Evolutionary conservation across 1,284 basidiomycete species (phyloP).

Genomic region (Porodaedalea pini): DNA sequence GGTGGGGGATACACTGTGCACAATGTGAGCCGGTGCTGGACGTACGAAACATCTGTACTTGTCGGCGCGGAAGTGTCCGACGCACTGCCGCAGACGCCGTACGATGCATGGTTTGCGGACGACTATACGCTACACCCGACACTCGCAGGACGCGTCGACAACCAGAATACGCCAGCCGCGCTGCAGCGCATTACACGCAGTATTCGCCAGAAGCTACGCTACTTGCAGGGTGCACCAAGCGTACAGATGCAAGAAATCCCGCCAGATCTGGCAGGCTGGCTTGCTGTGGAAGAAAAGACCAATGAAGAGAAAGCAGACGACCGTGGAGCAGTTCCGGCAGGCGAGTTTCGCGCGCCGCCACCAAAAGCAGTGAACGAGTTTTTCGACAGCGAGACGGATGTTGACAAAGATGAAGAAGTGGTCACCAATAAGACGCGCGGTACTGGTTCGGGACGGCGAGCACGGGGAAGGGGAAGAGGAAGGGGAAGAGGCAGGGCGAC

Average conservation of each 20-base stretch:
- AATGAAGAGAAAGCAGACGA: constrained; percentile 73
- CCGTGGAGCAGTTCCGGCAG: constrained; percentile 50
- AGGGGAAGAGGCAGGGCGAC: constrained; percentile 33
- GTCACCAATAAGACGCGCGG: constrained; percentile 4
- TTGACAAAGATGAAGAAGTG: constrained; percentile 39
- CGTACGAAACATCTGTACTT: constrained; percentile 95
- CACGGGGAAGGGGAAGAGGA: constrained; percentile 16
- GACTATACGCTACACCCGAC: constrained; percentile 93
- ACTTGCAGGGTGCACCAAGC: constrained; percentile 92
- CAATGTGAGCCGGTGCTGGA: constrained; percentile 98
- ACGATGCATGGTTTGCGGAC: constrained; percentile 92
- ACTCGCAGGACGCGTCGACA: constrained; percentile 87
- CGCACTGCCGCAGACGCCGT: constrained; percentile 84
- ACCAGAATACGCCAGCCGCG: constrained; percentile 81
- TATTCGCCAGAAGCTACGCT: constrained; percentile 88
- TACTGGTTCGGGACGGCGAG: constrained; percentile 8
- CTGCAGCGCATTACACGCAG: constrained; percentile 84
- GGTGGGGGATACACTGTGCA: constrained; percentile 96
- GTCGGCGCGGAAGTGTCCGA: constrained; percentile 83
- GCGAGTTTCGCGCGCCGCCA: constrained; percentile 53
- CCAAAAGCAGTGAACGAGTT: constrained; percentile 60
- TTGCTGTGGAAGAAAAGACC: constrained; percentile 73
- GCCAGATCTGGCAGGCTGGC: constrained; percentile 79
- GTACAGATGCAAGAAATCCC: constrained; percentile 97
- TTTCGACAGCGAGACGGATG: constrained; percentile 70